Conservation (phyloP, 345 rosid genomes). For the Populus tremula region DNA sequence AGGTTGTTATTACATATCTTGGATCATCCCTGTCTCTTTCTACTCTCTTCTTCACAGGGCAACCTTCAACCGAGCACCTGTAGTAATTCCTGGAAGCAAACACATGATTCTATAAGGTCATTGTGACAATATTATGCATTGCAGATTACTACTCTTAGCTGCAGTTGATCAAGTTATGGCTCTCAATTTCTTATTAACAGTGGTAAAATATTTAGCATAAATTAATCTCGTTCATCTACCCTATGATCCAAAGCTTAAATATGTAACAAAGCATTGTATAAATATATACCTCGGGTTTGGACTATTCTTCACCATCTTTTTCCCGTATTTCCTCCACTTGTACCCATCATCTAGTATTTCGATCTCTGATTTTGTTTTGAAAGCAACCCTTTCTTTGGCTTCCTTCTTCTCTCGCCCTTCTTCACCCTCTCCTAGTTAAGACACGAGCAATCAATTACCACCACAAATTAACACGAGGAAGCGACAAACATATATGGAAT, state of each 20-base stretch:
- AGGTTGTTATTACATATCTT: constrained; percentile 76
- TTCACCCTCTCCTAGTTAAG: constrained; percentile 1
- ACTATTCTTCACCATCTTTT: constrained; percentile 94
- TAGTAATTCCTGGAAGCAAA: constrained; percentile 65
- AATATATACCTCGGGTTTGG: constrained; percentile 74
- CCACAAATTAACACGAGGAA: neutral
- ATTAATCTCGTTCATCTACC: too few species aligned
- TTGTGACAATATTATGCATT: neutral
- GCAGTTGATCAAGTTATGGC: neutral
- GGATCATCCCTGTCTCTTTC: constrained; percentile 80
- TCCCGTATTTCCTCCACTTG: constrained; percentile 97
- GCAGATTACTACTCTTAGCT: too few species aligned
- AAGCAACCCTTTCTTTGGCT: constrained; percentile 61
- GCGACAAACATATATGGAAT: too few species aligned
- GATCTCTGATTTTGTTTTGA: constrained; percentile 71
- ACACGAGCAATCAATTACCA: neutral
- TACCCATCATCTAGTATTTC: constrained; percentile 87
- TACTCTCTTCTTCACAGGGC: constrained; percentile 86
- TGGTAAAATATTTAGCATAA: too few species aligned
- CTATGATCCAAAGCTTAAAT: too few species aligned
- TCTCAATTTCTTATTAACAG: too few species aligned
- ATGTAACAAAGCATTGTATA: too few species aligned
- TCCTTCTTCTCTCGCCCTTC: constrained; percentile 36
- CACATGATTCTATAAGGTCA: neutral
- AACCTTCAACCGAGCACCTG: constrained; percentile 67